phyloP scores from a whole-genome alignment of 257 asterid genomes.

The Solanum tacnaense region DNA sequence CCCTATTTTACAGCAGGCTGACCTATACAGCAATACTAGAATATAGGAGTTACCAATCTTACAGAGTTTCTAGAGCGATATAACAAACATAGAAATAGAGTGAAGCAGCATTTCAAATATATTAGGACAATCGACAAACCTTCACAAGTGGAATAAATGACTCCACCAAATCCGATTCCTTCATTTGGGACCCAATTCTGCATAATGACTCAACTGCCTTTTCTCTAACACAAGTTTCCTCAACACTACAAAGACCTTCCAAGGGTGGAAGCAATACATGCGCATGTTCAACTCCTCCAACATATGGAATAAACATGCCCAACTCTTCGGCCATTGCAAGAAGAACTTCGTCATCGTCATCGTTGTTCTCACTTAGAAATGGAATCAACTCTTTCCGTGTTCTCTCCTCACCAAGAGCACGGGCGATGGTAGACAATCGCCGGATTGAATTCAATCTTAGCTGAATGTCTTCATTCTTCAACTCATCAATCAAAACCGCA shows the following conservation, averaged over 20 bases:
- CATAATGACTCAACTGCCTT: slow-evolving; percentile 29
- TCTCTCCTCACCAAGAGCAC: slow-evolving; percentile 88
- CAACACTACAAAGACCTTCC: slow-evolving; percentile 49
- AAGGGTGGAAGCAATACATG: slow-evolving; percentile 42
- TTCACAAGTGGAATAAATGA: slow-evolving; percentile 48
- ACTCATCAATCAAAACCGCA: slow-evolving; percentile 78
- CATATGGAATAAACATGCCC: slow-evolving; percentile 32
- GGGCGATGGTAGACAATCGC: slow-evolving; percentile 78
- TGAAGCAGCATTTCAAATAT: not conserved
- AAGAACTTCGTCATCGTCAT: slow-evolving; percentile 54
- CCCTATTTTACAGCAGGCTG: not conserved
- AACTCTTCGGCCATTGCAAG: slow-evolving; percentile 50
- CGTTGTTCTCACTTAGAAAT: slow-evolving; percentile 75
- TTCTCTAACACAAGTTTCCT: slow-evolving; percentile 35
- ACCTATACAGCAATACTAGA: not conserved
- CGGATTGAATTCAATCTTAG: slow-evolving; percentile 77
- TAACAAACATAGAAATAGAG: not conserved
- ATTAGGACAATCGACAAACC: slow-evolving; percentile 16
- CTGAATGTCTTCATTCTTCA: slow-evolving; percentile 84
- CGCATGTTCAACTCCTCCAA: slow-evolving; percentile 49
- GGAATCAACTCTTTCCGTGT: slow-evolving; percentile 77
- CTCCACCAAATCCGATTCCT: slow-evolving; percentile 37
- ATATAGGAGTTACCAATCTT: not conserved
- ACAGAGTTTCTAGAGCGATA: not conserved
- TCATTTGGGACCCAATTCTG: slow-evolving; percentile 32